Evolutionary conservation across 2,329 filamentous ascomycete species (phyloP).

Genomic region (Fusarium armeniacum): DNA sequence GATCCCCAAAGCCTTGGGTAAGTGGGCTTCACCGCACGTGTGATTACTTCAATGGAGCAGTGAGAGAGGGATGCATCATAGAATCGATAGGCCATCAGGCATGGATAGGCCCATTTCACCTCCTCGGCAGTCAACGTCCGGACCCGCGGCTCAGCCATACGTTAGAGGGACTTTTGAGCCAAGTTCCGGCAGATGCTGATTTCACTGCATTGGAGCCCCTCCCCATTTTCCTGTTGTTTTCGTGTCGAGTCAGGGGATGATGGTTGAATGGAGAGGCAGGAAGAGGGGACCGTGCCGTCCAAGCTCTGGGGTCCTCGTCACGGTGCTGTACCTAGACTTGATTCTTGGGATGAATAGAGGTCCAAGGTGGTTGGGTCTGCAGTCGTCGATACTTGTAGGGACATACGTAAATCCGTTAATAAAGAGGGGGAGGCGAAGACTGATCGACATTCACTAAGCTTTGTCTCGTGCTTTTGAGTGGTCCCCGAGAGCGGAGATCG

Average conservation of each 20-base stretch:
- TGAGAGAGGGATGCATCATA: background rate
- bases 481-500: conserved; percentile 11
- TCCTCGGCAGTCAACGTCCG: conserved; percentile 37
- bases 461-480: conserved; percentile 33
- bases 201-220: conserved; percentile 29
- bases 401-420: conserved; percentile 9
- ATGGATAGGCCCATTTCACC: conserved; percentile 17
- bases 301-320: conserved; percentile 9
- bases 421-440: conserved; percentile 26
- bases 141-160: conserved; percentile 36
- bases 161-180: conserved; percentile 38
- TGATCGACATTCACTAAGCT: conserved; percentile 43
- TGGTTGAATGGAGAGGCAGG: conserved; percentile 4
- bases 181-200: conserved; percentile 40
- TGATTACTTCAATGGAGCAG: conserved; percentile 15
- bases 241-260: conserved; percentile 35
- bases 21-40: conserved; percentile 32
- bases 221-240: conserved; percentile 15
- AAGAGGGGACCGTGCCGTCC: conserved; percentile 27
- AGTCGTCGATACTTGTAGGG: conserved; percentile 18
- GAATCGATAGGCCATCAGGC: conserved; percentile 21
- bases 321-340: conserved; percentile 24
- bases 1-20: conserved; percentile 29
- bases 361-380: conserved; percentile 17
- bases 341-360: conserved; percentile 1